Conservation (phyloP, 2,329 filamentous ascomycete species). For the Trichophaea hybrida region DNA sequence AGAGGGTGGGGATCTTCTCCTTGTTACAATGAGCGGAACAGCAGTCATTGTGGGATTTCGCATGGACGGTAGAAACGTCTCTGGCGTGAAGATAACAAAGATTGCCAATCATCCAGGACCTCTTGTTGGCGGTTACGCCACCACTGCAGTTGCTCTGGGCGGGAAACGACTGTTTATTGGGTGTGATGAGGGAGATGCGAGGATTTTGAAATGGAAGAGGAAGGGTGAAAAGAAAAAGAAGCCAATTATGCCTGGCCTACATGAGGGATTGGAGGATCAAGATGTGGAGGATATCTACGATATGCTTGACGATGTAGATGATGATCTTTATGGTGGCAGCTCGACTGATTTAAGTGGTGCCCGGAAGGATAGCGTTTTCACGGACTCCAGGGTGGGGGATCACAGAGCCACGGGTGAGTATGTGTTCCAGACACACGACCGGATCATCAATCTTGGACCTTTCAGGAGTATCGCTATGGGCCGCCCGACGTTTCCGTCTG, state of each 20-base stretch:
- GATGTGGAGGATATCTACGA: conserved; percentile 39
- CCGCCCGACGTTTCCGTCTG: conserved; percentile 35
- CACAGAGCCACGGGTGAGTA: conserved; percentile 45
- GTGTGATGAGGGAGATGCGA: conserved; percentile 67
- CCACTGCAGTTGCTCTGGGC: conserved; percentile 55
- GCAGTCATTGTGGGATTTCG: conserved; percentile 66
- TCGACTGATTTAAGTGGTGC: conserved; percentile 22
- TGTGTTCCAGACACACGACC: conserved; percentile 62
- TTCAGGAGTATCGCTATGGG: conserved; percentile 63
- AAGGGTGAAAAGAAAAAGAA: conserved; percentile 39
- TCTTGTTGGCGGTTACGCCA: conserved; percentile 45
- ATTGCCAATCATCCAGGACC: conserved; percentile 51
- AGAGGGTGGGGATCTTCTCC: conserved; percentile 68
- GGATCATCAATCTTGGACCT: conserved; percentile 61
- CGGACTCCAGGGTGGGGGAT: conserved; percentile 28
- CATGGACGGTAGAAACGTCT: conserved; percentile 81
- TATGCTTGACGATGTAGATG: conserved; percentile 39
- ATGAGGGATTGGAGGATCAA: conserved; percentile 42
- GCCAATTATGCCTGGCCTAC: conserved; percentile 38
- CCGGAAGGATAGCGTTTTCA: conserved; percentile 29
- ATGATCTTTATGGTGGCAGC: conserved; percentile 53
- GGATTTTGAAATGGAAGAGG: conserved; percentile 59
- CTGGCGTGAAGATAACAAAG: conserved; percentile 59
- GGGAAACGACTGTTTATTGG: conserved; percentile 66
- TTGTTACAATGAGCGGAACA: conserved; percentile 62